A percentile compares a stretch with the other conserved stretches of the same genome.
These are phyloP conservation scores for Populus nigra DNA, from an alignment of 345 rosid species.

Conservation along the genomic window DNA sequence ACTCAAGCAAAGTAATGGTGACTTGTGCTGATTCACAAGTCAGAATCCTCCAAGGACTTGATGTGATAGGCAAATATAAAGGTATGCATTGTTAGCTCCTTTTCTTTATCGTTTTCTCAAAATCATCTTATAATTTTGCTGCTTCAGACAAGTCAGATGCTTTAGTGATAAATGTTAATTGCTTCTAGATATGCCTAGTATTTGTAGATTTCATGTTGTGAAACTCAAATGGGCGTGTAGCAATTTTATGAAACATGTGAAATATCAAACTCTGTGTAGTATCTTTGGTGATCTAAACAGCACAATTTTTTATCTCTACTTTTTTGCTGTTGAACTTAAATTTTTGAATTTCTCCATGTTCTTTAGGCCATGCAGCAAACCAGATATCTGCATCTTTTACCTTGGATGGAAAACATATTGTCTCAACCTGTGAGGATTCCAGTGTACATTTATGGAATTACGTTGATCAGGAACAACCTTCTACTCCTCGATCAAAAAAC, in stretches of 20 bases:
- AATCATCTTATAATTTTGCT: background rate
- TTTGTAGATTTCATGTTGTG: background rate
- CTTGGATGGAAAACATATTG: constrained; percentile 64
- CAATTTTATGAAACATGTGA: background rate
- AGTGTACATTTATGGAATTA: constrained; percentile 71
- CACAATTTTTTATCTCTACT: background rate
- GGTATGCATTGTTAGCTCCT: constrained; percentile 35
- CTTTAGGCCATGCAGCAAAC: constrained; percentile 51
- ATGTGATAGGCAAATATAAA: constrained; percentile 57
- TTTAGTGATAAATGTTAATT: background rate
- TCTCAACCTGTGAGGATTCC: constrained; percentile 66
- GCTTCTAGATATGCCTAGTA: background rate
- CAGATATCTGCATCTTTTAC: constrained; percentile 65
- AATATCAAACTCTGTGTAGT: background rate
- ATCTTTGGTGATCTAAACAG: background rate
- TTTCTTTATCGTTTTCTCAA: background rate
- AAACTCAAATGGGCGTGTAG: background rate
- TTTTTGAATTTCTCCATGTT: constrained; percentile 21
- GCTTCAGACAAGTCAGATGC: background rate
- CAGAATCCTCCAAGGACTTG: constrained; percentile 42
- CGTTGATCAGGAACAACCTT: constrained; percentile 30
- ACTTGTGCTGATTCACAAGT: constrained; percentile 73
- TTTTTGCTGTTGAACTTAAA: background rate
- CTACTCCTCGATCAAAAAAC: constrained; percentile 35
- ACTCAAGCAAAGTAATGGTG: constrained; percentile 61